Percentiles rank a stretch among this genome's conserved stretches.
Conservation (phyloP, 352 stramenopile species). For the Aphanomyces invadans region DNA sequence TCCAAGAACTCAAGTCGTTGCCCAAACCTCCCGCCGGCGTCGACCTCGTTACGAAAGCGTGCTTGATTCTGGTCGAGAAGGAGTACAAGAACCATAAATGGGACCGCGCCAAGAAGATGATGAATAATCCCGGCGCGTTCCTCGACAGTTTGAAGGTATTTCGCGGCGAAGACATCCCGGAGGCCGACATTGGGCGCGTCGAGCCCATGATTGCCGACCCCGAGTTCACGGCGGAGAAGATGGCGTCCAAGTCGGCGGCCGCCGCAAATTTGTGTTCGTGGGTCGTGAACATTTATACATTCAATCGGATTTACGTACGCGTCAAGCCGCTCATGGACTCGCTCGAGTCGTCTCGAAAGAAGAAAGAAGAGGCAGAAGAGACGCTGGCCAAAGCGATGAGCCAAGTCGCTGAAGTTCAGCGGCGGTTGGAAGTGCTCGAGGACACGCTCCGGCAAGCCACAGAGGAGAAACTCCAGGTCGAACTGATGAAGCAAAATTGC, state of each 20-base stretch:
- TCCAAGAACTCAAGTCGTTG: conserved; percentile 96
- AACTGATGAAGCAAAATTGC: conserved; percentile 91
- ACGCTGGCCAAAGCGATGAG: conserved; percentile 87
- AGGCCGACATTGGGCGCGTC: conserved; percentile 89
- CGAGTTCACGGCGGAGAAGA: conserved; percentile 94
- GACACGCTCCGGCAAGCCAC: conserved; percentile 92
- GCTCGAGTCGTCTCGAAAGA: conserved; percentile 90
- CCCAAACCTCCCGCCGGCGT: conserved; percentile 92
- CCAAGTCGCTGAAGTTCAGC: conserved; percentile 91
- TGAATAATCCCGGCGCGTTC: conserved; percentile 96
- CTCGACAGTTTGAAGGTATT: conserved; percentile 90
- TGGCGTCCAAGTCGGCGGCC: conserved; percentile 94
- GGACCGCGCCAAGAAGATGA: conserved; percentile 98
- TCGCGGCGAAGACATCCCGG: conserved; percentile 91
- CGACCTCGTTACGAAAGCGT: conserved; percentile 94
- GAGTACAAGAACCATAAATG: conserved; percentile 98
- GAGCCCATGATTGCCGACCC: conserved; percentile 89
- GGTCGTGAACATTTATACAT: conserved; percentile 97
- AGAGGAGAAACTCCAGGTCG: conserved; percentile 94
- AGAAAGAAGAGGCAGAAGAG: conserved; percentile 88
- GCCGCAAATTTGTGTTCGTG: conserved; percentile 96
- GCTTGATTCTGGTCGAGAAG: conserved; percentile 95
- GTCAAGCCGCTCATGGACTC: conserved; percentile 98
- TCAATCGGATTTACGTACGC: conserved; percentile 98
- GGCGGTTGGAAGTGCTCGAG: conserved; percentile 86